Evolutionary conservation across 163 green algal species (phyloP), one percentile per base, ranked within the genome.

Genomic region (Chlamydomonas reinhardtii): DNA sequence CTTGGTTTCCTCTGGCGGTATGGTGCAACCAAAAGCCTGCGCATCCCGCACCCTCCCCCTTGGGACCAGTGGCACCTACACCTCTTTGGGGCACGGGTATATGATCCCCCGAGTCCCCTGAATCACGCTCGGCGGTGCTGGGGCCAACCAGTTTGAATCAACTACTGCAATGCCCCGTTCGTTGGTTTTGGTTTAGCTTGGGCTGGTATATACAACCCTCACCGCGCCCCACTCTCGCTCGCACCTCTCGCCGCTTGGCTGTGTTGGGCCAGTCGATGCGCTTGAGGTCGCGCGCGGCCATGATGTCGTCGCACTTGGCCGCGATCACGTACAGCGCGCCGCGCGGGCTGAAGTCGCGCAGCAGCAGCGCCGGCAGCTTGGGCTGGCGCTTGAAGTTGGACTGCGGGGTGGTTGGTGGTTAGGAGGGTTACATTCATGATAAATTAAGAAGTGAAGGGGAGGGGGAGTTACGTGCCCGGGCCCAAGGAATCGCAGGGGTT

Each of bases 321-420:
- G 89, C 93, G 16, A 98, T 94, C 24, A 90, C 79, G 69, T 90
- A 89, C 68, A 97, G 76, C 3, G 92, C 74, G 0, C 94, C 95
- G 4, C 89, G 68, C 0, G 92, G 87, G 0, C 73, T 35, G 32
- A 92, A 77, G 90, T 98, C 94, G 20, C 76, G 85, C 31, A 98
- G 92, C 48, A 97, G 84, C 59, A 87, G 89, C 14, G 89, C 88
- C 3, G 95, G 95, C 48, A 98, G 87, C 86, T 97, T 97, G 48
- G 91, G 93, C 74, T 95, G 83, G 22, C 89, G 84, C 90, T 97
- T 95, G 88, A 86, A 73, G 37, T 73, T 71, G 22, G 82, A 83
- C 90, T 88, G 85, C n/a, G 69, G 25, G 65, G 31, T 31, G 27
- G 29, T 16, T 11, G 24, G 68, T 24, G 17, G 52, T 8, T 22